Base-by-base conservation (phyloP, 495 filamentous ascomycete species). In the Amphirosellinia nigrospora region DNA sequence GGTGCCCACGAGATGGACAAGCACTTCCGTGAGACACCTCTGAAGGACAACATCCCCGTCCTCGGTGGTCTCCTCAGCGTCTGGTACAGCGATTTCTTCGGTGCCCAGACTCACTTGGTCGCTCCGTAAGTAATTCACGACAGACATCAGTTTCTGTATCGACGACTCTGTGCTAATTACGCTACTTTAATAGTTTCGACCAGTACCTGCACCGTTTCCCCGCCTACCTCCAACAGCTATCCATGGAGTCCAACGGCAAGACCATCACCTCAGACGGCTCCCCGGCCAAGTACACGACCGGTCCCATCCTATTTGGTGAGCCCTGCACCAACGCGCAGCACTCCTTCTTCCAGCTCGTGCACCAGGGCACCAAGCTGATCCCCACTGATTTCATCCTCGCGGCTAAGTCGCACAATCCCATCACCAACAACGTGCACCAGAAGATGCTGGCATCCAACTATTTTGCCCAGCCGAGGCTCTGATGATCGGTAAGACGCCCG, bases 181-280 rank as follows among this genome's bases (percentile, higher is more conserved):
- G 43, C 23, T 26, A 26, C 41, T 2, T 13, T 19, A 45, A 32
- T 70, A 91, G 89, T 73, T 99, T 98, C 82, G 96, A 99, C 83
- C 96, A 99, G 83, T 99, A 99, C 84, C 89, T 99, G 75, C 93
- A 97, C 87, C 93, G 96, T 66, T 98, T 99, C 92, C 94, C 96
- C 19, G 96, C 96, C 71, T 99, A 99, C 84, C 92, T 99, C 38
- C 96, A 99, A 83, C 96, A 99, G 82, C 87, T 99, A 58, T 98
- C 94, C 72, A 99, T 99, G 96, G 96, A 99, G 85, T 98, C 96
- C 75, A 99, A 99, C 82, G 96, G 96, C 75, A 99, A 99, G 87
- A 92, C 93, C 66, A 93, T 98, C 80, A 97, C 96, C 70, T 93
- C 95, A 61, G 89, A 88, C 70, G 94, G 94, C 70, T 87, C 94